phyloP scores from a whole-genome alignment of 176 grass and related monocot species.

The Musa acuminata region DNA sequence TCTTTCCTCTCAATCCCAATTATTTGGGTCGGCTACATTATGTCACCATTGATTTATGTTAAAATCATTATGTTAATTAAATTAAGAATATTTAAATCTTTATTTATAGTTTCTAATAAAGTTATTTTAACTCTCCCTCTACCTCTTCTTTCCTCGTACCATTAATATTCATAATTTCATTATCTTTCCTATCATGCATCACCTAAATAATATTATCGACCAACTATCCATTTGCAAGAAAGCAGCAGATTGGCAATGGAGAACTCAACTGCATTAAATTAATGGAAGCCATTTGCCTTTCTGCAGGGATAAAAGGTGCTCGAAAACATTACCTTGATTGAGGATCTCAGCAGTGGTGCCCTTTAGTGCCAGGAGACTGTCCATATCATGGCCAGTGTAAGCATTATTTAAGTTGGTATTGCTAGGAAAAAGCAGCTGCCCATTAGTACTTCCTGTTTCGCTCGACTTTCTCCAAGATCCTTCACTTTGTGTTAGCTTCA shows the following conservation, averaged over 20 bases:
- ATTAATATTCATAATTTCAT: no score
- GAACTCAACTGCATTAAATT: neutral
- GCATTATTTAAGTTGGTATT: slow-evolving; percentile 26
- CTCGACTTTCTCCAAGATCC: slow-evolving; percentile 3
- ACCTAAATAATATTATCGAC: neutral
- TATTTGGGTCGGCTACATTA: no score
- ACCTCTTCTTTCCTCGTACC: no score
- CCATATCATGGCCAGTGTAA: slow-evolving; percentile 36
- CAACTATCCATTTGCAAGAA: neutral
- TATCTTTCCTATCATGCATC: neutral
- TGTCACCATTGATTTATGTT: no score
- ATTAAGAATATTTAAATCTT: no score
- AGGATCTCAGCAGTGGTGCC: slow-evolving; percentile 39
- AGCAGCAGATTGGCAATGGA: neutral
- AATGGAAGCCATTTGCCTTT: no score
- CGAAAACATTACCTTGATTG: slow-evolving; percentile 21
- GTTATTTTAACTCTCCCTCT: no score
- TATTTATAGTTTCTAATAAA: no score
- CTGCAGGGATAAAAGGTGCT: no score
- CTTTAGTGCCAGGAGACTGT: slow-evolving; percentile 44
- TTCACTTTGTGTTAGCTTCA: slow-evolving; percentile 7
- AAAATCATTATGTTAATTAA: no score
- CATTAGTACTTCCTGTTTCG: neutral
- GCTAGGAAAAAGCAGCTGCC: slow-evolving; percentile 15
- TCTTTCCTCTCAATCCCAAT: no score